Base-by-base conservation (phyloP, 805 yeast genomes). In the Priceomyces medius region DNA sequence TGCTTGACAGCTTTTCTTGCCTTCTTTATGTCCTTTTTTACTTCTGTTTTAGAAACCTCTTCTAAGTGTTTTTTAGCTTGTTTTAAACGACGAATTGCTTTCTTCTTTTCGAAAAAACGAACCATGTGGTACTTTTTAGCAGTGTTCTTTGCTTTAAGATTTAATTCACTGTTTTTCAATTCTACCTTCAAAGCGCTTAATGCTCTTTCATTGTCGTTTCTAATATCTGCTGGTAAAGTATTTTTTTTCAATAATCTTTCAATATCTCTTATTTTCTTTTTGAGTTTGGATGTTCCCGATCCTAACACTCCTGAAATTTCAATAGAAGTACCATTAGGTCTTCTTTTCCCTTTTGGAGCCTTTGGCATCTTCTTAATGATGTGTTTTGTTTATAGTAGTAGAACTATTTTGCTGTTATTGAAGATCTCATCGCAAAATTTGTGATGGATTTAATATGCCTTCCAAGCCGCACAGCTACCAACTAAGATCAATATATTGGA, bases 111-210 rank as follows among this genome's bases (percentile, higher is more conserved):
- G 47, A 93, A 88, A 58, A 93, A 93, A 50, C 91, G 77, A 37
- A 93, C 88, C 90, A 88, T 89, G 58, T 88, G 97, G 60, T 93
- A 93, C 64, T 83, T 86, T 50, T 81, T 76, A 9, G 88, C 79
- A 29, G 71, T 64, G 40, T 75, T 71, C 47, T 73, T 76, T 13
- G 77, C 76, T 49, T 68, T 72, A 35, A 68, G 64, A 21, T 64
- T 63, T 28, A 61, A 46, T 45, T 74, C 71, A 13, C 78, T 76
- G 31, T 70, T 69, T 35, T 68, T 68, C 41, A 85, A 67, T 54
- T 86, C 89, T 4, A 71, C 63, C 38, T 75, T 71, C 46, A 85
- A 63, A 1, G 88, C 87, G 36, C 76, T 78, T 41, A 88, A 63
- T 1, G 86, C 84, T 62, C 95, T 79, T 61, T 88, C 93, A 48